Evolutionary conservation across 1,284 basidiomycete species (phyloP).

Genomic region (Golubevia pallescens): DNA sequence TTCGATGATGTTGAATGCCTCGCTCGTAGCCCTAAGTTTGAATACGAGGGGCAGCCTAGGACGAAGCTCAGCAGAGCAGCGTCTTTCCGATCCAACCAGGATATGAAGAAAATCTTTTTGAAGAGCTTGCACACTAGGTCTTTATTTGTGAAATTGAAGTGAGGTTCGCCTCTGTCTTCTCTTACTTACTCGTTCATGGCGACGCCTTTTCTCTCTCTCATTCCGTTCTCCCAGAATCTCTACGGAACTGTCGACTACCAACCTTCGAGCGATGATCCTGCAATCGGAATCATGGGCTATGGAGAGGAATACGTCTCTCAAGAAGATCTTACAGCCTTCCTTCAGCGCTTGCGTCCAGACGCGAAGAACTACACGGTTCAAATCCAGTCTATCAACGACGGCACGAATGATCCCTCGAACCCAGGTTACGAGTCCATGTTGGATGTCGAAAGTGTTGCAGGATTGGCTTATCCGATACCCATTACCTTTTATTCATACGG

Average conservation of each 20-base stretch:
- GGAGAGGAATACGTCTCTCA: constrained; percentile 15
- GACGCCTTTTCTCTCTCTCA: not conserved
- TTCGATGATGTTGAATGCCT: not conserved
- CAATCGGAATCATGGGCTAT: constrained; percentile 15
- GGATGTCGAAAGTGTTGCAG: constrained; percentile 15
- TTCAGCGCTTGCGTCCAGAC: constrained; percentile 9
- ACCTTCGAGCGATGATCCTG: not conserved
- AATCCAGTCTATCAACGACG: constrained; percentile 6
- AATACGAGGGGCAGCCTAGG: no score
- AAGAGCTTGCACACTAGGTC: no score
- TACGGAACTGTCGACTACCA: not conserved
- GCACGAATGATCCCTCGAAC: constrained; percentile 9
- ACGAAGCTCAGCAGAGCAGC: no score
- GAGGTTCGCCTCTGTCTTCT: no score
- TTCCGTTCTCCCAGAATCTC: not conserved
- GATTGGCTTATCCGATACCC: constrained; percentile 15
- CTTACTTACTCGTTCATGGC: no score
- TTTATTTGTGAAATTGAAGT: not conserved
- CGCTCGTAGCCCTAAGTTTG: no score
- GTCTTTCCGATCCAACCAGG: no score
- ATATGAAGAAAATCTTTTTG: no score
- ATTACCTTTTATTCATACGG: constrained; percentile 11
- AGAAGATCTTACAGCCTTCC: constrained; percentile 15
- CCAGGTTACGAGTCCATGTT: constrained; percentile 18
- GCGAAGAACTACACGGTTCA: constrained; percentile 9